These are phyloP conservation scores for Saccharomyces hybrid DNA, from an alignment of 1,139 yeast genomes.

Conservation along the genomic window DNA sequence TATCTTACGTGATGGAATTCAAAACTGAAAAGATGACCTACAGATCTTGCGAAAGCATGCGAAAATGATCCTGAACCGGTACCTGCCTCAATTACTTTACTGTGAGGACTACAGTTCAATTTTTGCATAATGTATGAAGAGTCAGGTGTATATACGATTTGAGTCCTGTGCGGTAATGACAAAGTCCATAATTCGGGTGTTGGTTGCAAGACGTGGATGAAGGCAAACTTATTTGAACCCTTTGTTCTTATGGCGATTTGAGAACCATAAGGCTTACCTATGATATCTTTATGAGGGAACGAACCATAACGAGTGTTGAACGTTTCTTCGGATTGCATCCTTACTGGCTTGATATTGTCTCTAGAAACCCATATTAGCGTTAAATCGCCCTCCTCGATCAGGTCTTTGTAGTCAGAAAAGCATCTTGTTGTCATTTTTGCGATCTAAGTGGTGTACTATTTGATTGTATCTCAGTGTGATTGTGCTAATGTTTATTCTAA, in stretches of 20 bases:
- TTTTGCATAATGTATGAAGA: conserved; percentile 84
- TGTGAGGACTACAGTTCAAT: conserved; percentile 62
- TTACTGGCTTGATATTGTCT: conserved; percentile 67
- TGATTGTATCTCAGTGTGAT: not conserved
- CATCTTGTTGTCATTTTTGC: not conserved
- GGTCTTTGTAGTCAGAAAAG: conserved; percentile 27
- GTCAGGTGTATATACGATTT: conserved; percentile 94
- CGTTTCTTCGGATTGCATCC: conserved; percentile 47
- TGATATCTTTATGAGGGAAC: conserved; percentile 74
- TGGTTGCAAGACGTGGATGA: conserved; percentile 80
- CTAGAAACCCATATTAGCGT: conserved; percentile 82
- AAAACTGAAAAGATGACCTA: conserved; percentile 71
- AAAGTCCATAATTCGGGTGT: conserved; percentile 94
- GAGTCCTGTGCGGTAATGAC: conserved; percentile 93
- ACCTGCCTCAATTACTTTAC: conserved; percentile 92
- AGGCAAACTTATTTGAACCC: conserved; percentile 55
- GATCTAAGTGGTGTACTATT: not conserved
- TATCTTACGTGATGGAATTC: conserved; percentile 88
- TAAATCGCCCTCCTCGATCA: conserved; percentile 73
- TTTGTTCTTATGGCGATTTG: conserved; percentile 69
- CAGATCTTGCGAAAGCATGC: conserved; percentile 83
- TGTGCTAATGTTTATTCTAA: not conserved
- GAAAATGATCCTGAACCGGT: conserved; percentile 97
- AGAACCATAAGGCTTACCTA: conserved; percentile 75
- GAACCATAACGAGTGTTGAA: conserved; percentile 85